Evolutionary conservation across 2,329 filamentous ascomycete genomes (phyloP).

Genomic region (Tolypocladium inflatum): DNA sequence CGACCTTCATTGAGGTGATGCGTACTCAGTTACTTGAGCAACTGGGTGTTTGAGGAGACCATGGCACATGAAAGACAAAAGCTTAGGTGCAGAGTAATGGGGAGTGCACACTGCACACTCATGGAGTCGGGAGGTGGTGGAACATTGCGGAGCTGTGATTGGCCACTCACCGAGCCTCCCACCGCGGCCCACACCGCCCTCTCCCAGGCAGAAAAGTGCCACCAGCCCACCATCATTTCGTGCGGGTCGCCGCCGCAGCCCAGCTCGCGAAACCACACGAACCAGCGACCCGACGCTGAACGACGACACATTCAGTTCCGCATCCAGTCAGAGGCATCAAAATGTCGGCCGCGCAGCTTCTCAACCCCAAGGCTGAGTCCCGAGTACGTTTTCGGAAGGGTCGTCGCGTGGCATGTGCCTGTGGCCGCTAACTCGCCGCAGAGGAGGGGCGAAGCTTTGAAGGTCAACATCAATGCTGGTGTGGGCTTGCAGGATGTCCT

Average conservation of each 20-base stretch:
- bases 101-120: too few species aligned
- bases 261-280: constrained; percentile 20
- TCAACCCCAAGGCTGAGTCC: constrained; percentile 98
- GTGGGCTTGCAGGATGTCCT: constrained; percentile 91
- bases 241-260: constrained; percentile 15
- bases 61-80: too few species aligned
- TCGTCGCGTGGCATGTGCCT: constrained; percentile 7
- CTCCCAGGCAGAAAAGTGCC: constrained; percentile 21
- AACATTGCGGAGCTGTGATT: constrained; percentile 6
- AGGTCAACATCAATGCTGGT: constrained; percentile 93
- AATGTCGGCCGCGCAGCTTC: constrained; percentile 96
- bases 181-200: constrained; percentile 19
- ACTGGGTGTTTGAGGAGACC: too few species aligned
- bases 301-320: constrained; percentile 4
- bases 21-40: too few species aligned
- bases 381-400: constrained; percentile 51
- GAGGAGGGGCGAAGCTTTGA: constrained; percentile 93
- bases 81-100: too few species aligned
- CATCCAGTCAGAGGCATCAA: constrained; percentile 12
- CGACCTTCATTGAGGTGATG: constrained; percentile 7
- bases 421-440: constrained; percentile 28
- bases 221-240: constrained; percentile 17
- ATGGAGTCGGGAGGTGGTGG: too few species aligned
- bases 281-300: constrained; percentile 5
- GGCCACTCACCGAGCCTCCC: not conserved